These are phyloP conservation scores for Coccomyxa sp. DNA, from an alignment of 139 green algal species.

Conservation along the genomic window DNA sequence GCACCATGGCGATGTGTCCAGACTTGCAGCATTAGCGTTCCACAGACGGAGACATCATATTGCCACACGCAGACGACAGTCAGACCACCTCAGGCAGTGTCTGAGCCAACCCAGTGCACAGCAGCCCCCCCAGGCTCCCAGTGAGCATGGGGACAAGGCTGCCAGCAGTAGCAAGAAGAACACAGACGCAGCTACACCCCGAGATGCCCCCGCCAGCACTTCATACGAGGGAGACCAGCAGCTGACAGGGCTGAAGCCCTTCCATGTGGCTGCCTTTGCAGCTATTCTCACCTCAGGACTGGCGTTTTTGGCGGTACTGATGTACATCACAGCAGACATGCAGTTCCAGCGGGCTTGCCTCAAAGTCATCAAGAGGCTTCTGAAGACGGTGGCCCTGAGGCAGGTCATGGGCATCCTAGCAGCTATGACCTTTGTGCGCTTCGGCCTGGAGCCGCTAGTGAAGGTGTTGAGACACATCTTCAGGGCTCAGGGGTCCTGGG, in stretches of 20 bases:
- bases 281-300: constrained; percentile 36
- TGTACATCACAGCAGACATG: constrained; percentile 56
- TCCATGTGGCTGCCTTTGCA: constrained; percentile 34
- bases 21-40: no score
- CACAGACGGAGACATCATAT: no score
- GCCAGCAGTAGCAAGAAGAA: no score
- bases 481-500: constrained; percentile 35
- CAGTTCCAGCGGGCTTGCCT: constrained; percentile 36
- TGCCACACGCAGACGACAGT: no score
- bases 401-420: constrained; percentile 42
- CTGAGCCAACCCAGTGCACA: no score
- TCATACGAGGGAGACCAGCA: not conserved
- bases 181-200: not conserved
- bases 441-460: constrained; percentile 49
- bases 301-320: constrained; percentile 46
- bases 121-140: no score
- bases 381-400: constrained; percentile 65
- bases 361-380: constrained; percentile 49
- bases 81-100: no score
- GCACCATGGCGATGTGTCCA: no score
- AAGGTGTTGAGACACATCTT: constrained; percentile 36
- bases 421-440: constrained; percentile 32
- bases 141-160: no score
- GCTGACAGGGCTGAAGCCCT: constrained; percentile 14
- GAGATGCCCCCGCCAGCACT: not conserved